Conservation (phyloP, 768 basidiomycete genomes). For the Amanita muscaria region DNA sequence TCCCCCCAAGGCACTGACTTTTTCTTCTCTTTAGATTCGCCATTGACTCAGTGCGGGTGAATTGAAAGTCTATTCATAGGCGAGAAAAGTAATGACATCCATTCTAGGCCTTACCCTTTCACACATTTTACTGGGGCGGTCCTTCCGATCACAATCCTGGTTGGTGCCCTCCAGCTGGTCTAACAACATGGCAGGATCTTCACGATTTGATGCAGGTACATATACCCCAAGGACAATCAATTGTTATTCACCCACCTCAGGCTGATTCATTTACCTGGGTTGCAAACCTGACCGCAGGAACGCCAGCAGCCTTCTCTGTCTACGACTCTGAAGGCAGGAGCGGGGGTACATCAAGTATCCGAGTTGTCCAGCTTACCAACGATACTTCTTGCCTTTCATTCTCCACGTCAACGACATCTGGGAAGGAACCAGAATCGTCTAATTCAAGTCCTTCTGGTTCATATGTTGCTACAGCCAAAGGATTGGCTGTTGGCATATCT, state of each 20-base stretch:
- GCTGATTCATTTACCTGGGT: constrained; percentile 18
- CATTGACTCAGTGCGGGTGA: constrained; percentile 22
- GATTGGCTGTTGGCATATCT: constrained; percentile 4
- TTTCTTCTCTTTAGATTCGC: constrained; percentile 18
- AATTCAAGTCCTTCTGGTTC: not conserved
- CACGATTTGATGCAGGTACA: constrained; percentile 13
- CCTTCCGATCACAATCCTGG: constrained; percentile 19
- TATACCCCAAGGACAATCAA: constrained; percentile 17
- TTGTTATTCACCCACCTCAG: constrained; percentile 14
- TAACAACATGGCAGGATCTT: not conserved
- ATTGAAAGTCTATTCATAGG: not conserved
- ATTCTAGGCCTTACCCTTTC: constrained; percentile 17
- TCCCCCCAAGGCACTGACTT: constrained; percentile 17
- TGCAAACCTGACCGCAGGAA: constrained; percentile 20
- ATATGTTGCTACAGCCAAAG: constrained; percentile 1
- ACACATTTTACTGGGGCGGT: constrained; percentile 15
- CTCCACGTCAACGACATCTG: constrained; percentile 2
- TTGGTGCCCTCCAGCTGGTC: constrained; percentile 7
- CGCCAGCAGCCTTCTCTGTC: constrained; percentile 17
- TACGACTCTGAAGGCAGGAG: constrained; percentile 17
- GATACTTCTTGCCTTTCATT: constrained; percentile 16
- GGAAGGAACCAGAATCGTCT: not conserved
- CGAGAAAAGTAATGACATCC: not conserved
- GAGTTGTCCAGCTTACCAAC: constrained; percentile 14
- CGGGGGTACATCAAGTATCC: constrained; percentile 18